Evolutionary conservation across 1,139 yeast genomes (phyloP).

Genomic region (Meyerozyma smithsonii): DNA sequence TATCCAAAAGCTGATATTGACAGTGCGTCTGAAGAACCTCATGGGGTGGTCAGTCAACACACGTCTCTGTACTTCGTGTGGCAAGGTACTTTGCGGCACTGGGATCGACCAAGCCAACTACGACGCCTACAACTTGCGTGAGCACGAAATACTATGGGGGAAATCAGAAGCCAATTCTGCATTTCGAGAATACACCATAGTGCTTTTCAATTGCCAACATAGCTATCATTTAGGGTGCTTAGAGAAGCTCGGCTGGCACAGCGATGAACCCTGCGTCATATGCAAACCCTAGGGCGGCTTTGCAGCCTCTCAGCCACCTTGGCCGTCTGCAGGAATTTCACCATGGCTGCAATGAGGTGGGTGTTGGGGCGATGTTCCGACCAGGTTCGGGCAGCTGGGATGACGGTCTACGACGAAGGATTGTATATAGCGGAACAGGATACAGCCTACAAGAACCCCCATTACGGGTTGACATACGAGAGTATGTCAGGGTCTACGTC

Average conservation of each 20-base stretch:
- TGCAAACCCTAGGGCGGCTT: neutral
- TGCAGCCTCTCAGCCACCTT: too few relatives aligned
- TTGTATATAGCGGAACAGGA: too few relatives aligned
- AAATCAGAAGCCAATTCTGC: neutral
- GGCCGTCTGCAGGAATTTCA: too few relatives aligned
- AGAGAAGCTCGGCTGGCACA: neutral
- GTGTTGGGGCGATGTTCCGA: too few relatives aligned
- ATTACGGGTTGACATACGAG: too few relatives aligned
- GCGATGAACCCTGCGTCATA: neutral
- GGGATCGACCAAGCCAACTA: constrained; percentile 40
- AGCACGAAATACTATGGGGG: constrained; percentile 1
- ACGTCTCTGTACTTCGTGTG: constrained; percentile 67
- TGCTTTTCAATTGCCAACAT: neutral
- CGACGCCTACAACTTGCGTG: constrained; percentile 20
- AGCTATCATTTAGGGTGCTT: neutral
- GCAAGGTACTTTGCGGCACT: constrained; percentile 60
- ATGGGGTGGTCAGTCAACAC: constrained; percentile 59
- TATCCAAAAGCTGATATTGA: constrained; percentile 41
- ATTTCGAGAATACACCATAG: neutral
- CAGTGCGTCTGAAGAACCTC: constrained; percentile 33
- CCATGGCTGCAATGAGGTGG: too few relatives aligned
- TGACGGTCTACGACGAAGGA: too few relatives aligned
- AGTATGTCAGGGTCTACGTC: too few relatives aligned
- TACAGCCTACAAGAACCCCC: too few relatives aligned
- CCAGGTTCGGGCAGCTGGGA: too few relatives aligned